Percentiles rank a stretch among this genome's conserved stretches.
Conservation (phyloP, 2,329 filamentous ascomycete genomes). For the Colletotrichum chlorophyti region DNA sequence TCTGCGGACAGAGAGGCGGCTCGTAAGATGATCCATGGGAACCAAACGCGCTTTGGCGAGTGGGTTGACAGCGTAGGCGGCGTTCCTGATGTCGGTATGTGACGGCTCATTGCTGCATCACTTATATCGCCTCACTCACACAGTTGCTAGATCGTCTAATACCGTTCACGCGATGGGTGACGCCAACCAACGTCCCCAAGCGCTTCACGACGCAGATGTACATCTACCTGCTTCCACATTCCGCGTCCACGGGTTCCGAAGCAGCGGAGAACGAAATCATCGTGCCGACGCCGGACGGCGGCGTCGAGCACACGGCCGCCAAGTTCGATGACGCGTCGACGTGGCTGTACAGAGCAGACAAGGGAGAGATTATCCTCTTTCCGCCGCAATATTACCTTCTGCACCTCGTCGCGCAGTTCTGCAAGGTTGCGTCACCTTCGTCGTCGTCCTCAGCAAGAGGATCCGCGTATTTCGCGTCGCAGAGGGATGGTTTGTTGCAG, state of each 20-base stretch:
- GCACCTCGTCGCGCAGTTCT: conserved; percentile 60
- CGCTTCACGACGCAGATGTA: conserved; percentile 98
- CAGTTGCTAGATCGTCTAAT: conserved; percentile 63
- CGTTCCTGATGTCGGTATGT: conserved; percentile 68
- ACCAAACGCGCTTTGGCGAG: conserved; percentile 68
- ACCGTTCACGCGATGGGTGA: conserved; percentile 93
- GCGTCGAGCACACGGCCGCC: conserved; percentile 72
- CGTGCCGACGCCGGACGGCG: conserved; percentile 76
- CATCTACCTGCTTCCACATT: conserved; percentile 81
- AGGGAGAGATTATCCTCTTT: conserved; percentile 80
- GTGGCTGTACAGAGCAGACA: conserved; percentile 72
- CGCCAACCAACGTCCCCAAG: conserved; percentile 73
- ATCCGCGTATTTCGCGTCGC: conserved; percentile 47
- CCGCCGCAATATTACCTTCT: conserved; percentile 87
- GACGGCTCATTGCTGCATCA: not conserved
- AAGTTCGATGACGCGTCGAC: conserved; percentile 73
- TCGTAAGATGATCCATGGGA: conserved; percentile 72
- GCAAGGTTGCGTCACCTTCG: conserved; percentile 44
- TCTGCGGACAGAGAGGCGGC: conserved; percentile 68
- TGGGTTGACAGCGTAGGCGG: conserved; percentile 67
- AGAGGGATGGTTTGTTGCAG: conserved; percentile 58
- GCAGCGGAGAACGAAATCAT: conserved; percentile 57
- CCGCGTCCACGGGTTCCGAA: conserved; percentile 37
- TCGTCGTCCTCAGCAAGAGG: conserved; percentile 32
- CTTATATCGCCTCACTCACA: not conserved